Base-by-base conservation (phyloP, 2,329 filamentous ascomycete genomes). In the Cryphonectria nitschkei region DNA sequence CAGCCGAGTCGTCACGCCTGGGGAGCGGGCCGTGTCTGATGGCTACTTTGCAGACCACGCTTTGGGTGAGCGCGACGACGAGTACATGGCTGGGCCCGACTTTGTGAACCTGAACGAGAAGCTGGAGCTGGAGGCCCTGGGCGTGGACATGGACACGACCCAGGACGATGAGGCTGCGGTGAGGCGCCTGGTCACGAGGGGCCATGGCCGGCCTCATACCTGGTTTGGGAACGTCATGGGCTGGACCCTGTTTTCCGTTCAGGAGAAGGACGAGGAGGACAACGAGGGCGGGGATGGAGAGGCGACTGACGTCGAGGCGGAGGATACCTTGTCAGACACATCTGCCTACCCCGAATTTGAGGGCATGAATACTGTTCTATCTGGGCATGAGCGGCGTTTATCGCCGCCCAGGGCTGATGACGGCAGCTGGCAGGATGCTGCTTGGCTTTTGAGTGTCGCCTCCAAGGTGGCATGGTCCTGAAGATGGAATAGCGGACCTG, bases 401-500 rank as follows among this genome's bases (percentile, higher is more conserved):
- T 83, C 83, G 29, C 82, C 85, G 14, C 77, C 87, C 77, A 84
- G 84, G 58, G 81, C 83, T 11, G 85, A 90, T 67, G 85, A 88
- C 60, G 88, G 88, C 22, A 86, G 86, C 11, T 92, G 89, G 90
- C 85, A 87, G 70, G 90, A 92, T 78, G 90, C 89, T 37, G 89
- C 89, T 22, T 92, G 90, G 90, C 79, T 92, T 63, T 79, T 92
- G 69, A 90, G 85, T 73, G 88, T 92, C 73, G 90, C 89, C 14
- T 85, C 86, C 37, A 90, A 88, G 76, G 86, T 90, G 14, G 71
- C 71, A 19, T 73, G 71, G 71, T 71, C 71, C 37, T 73, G 54
- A 67, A 39, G 16, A 39, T n/a, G 26, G 29, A 64, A 62, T 32
- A 29, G 37, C 54, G 22, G 52, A 34, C 63, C 52, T 62, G 58